These are phyloP conservation scores for Mucuna pruriens DNA, from an alignment of 306 rosid genomes.

Conservation along the genomic window DNA sequence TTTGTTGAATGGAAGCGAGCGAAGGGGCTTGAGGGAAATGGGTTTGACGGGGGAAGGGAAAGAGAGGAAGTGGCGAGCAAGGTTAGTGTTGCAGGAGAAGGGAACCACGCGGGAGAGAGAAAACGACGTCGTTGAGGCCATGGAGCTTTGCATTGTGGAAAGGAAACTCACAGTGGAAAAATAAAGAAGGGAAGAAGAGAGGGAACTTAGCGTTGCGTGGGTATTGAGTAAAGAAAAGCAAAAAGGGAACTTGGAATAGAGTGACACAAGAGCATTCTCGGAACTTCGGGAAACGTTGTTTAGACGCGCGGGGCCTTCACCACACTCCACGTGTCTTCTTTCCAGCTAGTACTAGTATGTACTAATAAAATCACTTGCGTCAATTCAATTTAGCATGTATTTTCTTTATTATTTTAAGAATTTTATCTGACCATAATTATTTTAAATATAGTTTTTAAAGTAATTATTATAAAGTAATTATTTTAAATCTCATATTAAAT, in stretches of 20 bases:
- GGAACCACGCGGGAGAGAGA: slow-evolving; percentile 50
- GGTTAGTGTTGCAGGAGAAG: slow-evolving; percentile 41
- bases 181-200: neutral
- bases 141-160: neutral
- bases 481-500: no score
- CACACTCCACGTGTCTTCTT: no score
- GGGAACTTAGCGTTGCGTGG: slow-evolving; percentile 19
- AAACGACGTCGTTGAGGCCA: slow-evolving; percentile 67
- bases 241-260: neutral
- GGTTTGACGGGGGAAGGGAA: slow-evolving; percentile 42
- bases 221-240: slow-evolving; percentile 27
- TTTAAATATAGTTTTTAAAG: no score
- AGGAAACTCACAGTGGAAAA: neutral
- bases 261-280: slow-evolving; percentile 35
- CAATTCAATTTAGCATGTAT: no score
- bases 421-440: no score
- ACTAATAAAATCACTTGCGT: no score
- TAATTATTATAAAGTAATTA: no score
- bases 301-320: neutral
- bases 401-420: no score
- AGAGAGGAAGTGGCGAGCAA: slow-evolving; percentile 35
- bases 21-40: slow-evolving; percentile 40
- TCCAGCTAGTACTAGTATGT: no score
- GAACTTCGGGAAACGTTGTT: slow-evolving; percentile 32
- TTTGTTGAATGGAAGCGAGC: slow-evolving; percentile 41